Percentiles rank a stretch among this genome's conserved stretches.
These are phyloP conservation scores for Aspergillus sp. DNA, from an alignment of 2,329 filamentous ascomycete species.

Conservation along the genomic window DNA sequence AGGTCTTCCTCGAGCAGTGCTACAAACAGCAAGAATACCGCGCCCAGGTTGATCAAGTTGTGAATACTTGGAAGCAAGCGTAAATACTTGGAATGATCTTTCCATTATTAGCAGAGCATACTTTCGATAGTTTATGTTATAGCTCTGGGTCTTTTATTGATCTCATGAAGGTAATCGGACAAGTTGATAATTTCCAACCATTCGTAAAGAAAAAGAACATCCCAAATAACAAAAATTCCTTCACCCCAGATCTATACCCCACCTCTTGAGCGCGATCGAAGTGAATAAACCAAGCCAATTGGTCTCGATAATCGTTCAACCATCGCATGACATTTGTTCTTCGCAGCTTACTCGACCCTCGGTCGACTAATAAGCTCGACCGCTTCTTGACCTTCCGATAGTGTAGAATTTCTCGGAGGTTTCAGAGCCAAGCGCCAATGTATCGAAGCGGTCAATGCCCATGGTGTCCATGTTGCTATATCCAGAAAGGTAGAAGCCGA, in stretches of 20 bases:
- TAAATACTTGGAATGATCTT: background rate
- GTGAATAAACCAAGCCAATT: background rate
- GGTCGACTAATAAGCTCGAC: slow-evolving; percentile 32
- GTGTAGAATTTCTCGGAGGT: slow-evolving; percentile 42
- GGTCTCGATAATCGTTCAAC: background rate
- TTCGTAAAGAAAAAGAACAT: background rate
- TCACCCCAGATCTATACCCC: background rate
- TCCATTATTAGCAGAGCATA: no score
- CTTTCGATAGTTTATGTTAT: no score
- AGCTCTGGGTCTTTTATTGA: no score
- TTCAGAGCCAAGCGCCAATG: slow-evolving; percentile 40
- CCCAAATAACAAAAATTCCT: background rate
- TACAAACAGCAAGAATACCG: slow-evolving; percentile 81
- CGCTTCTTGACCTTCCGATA: slow-evolving; percentile 38
- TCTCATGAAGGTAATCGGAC: background rate
- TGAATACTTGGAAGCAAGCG: slow-evolving; percentile 44
- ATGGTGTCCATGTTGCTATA: slow-evolving; percentile 56
- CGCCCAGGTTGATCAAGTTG: slow-evolving; percentile 68
- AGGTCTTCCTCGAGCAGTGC: slow-evolving; percentile 93
- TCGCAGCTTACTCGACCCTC: background rate
- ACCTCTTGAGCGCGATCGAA: background rate
- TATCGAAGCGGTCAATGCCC: slow-evolving; percentile 50
- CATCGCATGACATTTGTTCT: background rate
- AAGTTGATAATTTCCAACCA: background rate
- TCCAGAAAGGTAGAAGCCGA: slow-evolving; percentile 85